phyloP scores from a whole-genome alignment of 371 early-diverging fungal species.

The Mucor piriformis region DNA sequence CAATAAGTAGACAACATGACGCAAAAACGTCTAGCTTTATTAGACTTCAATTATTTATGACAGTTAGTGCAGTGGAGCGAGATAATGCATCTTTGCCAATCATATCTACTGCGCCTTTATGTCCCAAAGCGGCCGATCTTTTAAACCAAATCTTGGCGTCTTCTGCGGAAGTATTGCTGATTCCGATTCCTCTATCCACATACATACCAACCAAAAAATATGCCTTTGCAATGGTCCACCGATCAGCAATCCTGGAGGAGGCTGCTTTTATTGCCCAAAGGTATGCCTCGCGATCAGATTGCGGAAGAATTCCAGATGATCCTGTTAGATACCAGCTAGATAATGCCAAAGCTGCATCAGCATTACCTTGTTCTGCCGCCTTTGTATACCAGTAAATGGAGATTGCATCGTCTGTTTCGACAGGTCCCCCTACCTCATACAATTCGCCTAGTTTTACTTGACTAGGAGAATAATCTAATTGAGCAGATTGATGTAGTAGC shows the following conservation, averaged over 20 bases:
- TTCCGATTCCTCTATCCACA: conserved; percentile 75
- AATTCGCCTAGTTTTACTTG: conserved; percentile 89
- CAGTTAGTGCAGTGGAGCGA: neutral
- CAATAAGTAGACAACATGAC: neutral
- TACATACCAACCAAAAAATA: conserved; percentile 84
- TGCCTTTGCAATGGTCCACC: conserved; percentile 76
- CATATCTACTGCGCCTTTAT: conserved; percentile 60
- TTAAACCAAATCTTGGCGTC: conserved; percentile 76
- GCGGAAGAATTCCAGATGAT: conserved; percentile 63
- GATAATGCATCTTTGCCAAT: neutral
- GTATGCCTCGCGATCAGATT: conserved; percentile 85
- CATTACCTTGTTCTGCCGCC: conserved; percentile 82
- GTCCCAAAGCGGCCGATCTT: conserved; percentile 73
- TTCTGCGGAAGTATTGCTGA: conserved; percentile 49
- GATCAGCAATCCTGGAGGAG: conserved; percentile 10
- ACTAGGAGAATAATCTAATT: conserved; percentile 87
- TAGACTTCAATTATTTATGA: neutral
- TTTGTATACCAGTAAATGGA: conserved; percentile 96
- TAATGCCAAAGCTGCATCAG: conserved; percentile 82
- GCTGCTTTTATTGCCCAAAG: conserved; percentile 46
- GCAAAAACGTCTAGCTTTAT: neutral
- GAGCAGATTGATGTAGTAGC: conserved; percentile 83
- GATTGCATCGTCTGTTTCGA: conserved; percentile 77
- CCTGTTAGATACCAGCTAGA: conserved; percentile 92
- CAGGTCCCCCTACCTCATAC: conserved; percentile 89